Percentiles rank a stretch among this genome's conserved stretches.
Conservation (phyloP, 2,329 filamentous ascomycete species). For the Amphichorda felina region DNA sequence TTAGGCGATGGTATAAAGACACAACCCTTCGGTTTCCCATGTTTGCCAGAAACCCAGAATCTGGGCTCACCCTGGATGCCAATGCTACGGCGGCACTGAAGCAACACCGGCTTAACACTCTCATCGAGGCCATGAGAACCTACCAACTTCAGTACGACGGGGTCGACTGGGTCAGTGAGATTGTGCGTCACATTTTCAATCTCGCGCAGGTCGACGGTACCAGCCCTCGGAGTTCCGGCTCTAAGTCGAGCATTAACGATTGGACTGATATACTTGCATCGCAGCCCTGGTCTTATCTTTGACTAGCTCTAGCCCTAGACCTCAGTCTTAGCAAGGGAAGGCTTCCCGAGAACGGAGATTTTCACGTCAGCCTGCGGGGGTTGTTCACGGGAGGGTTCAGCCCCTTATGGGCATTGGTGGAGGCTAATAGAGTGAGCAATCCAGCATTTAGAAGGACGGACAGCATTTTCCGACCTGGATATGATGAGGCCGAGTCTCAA, state of each 20-base stretch:
- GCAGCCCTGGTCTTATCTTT: constrained; percentile 26
- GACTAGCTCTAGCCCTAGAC: constrained; percentile 30
- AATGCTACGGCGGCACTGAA: constrained; percentile 23
- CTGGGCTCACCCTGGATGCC: constrained; percentile 15
- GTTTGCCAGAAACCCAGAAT: constrained; percentile 19
- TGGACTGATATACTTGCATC: constrained; percentile 29
- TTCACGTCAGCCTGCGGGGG: constrained; percentile 23
- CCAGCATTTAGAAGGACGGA: neutral
- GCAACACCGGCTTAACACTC: constrained; percentile 29
- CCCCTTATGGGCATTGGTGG: constrained; percentile 19
- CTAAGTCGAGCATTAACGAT: constrained; percentile 16
- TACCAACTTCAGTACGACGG: constrained; percentile 33
- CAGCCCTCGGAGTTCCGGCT: constrained; percentile 6
- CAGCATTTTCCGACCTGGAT: neutral
- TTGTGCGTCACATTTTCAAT: constrained; percentile 28
- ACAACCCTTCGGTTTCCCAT: constrained; percentile 24
- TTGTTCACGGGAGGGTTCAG: constrained; percentile 25
- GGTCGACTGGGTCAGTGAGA: constrained; percentile 30
- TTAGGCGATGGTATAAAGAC: constrained; percentile 27
- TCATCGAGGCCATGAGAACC: constrained; percentile 32
- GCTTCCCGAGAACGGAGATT: constrained; percentile 25
- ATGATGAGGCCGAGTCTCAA: constrained; percentile 5
- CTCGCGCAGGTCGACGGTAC: constrained; percentile 22
- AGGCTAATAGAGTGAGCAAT: constrained; percentile 9
- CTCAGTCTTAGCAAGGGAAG: constrained; percentile 28